Conservation (phyloP, 345 rosid species). For the Acer campestre region DNA sequence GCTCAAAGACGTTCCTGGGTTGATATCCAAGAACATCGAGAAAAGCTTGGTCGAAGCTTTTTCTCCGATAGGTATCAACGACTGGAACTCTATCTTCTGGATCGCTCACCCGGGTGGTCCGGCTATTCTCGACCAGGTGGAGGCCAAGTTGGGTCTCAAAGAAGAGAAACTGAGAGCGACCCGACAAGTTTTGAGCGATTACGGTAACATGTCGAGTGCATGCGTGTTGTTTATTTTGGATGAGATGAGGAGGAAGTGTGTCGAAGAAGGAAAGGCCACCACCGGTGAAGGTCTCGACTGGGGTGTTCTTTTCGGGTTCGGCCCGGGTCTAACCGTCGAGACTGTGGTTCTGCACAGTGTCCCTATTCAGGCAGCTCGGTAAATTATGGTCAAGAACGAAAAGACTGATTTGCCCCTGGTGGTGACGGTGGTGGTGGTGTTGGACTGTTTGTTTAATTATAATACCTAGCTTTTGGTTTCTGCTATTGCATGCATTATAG, state of each 20-base stretch:
- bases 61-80: conserved; percentile 65
- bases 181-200: conserved; percentile 62
- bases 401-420: not conserved
- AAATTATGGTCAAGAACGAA: not conserved
- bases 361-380: conserved; percentile 29
- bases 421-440: not conserved
- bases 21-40: conserved; percentile 72
- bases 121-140: conserved; percentile 64
- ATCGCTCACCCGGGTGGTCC: conserved; percentile 85
- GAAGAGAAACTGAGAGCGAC: conserved; percentile 62
- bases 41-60: conserved; percentile 67
- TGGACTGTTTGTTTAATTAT: not conserved
- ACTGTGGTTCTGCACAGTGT: conserved; percentile 74
- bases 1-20: conserved; percentile 63
- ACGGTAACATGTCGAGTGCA: conserved; percentile 86
- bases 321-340: conserved; percentile 88
- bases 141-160: conserved; percentile 50
- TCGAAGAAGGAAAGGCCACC: conserved; percentile 49
- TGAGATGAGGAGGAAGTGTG: conserved; percentile 72
- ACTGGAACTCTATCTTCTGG: conserved; percentile 87
- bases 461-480: too few species aligned
- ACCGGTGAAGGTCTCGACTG: conserved; percentile 87
- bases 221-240: conserved; percentile 75
- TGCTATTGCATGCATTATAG: too few species aligned
- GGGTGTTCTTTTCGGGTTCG: conserved; percentile 85